phyloP scores from a whole-genome alignment of 2,329 filamentous ascomycete species.

The Phoma sp. region DNA sequence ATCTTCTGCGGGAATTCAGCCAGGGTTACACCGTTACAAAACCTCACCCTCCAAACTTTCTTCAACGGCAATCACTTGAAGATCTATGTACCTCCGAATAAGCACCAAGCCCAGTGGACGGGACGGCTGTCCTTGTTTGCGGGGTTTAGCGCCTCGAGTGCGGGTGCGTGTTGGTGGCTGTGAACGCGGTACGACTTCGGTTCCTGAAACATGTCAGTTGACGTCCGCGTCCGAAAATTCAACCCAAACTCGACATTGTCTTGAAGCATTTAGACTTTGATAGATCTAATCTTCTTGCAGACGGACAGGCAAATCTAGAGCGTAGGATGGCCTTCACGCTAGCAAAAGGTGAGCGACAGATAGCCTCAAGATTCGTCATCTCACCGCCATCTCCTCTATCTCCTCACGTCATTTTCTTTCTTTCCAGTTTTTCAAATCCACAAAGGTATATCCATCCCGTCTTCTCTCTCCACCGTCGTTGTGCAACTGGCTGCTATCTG shows the following conservation, averaged over 20 bases:
- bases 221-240: no score
- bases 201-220: no score
- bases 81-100: neutral
- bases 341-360: no score
- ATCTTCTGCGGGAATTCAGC: neutral
- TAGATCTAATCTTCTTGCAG: no score
- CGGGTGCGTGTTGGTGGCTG: neutral
- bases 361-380: neutral
- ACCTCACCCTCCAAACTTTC: neutral
- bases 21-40: no score
- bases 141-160: neutral
- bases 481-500: neutral
- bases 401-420: neutral
- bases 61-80: no score
- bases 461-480: neutral
- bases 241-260: no score
- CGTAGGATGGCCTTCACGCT: neutral
- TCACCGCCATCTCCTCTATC: neutral
- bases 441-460: neutral
- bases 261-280: no score
- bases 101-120: neutral
- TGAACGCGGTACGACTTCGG: neutral
- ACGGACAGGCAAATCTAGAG: neutral
- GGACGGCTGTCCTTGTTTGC: neutral
- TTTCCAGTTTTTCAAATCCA: neutral